Evolutionary conservation across 192 early-diverging fungal genomes (phyloP), one percentile per base, ranked within the genome.

Genomic region (Coemansia sp.): DNA sequence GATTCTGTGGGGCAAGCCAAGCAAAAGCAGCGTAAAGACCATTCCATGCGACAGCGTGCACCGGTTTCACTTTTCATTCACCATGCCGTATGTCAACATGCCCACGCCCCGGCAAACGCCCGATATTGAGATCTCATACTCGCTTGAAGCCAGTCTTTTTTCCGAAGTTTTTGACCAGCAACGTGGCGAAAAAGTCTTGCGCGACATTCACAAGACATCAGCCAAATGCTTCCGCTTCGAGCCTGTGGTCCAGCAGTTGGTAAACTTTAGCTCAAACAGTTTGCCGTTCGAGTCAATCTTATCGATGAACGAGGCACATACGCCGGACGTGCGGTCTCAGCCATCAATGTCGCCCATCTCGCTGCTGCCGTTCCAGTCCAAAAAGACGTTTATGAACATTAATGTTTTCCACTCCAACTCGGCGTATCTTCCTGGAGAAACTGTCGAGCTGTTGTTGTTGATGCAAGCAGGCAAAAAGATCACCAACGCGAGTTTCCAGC

Each of bases 41-140:
- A 60, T 81, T 25, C 61, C 73, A 5, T 55, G 70, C 61, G 70
- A 73, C 67, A 60, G 38, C 14, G 69, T 59, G 24, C 79, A 81
- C 49, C 69, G 79, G 14, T 81, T 81, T 57, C 79, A 81, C 22
- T 81, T 81, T 57, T 81, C 79, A 10, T 81, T 81, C 63, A 81
- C 79, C 17, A 81, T 81, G 79, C 79, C 79, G 19, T 69, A 76
- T 24, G 79, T 81, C 56, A 81, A 81, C 61, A 76, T 76, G 73
- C 79, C 79, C 27, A 81, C 79, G 53, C 79, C 79, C 10, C 62
- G 79, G 12, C 74, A 81, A 50, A 81, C 79, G 4, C 74, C 79
- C 5, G 79, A 81, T 11, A 66, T 81, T 19, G 79, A 81, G 61
- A 81, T 81, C 2, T 72, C 70, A 19, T 81, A 81, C 47, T 76